Base-by-base conservation (phyloP, 169 alveolate genomes). In the Plasmodium gonderi region DNA sequence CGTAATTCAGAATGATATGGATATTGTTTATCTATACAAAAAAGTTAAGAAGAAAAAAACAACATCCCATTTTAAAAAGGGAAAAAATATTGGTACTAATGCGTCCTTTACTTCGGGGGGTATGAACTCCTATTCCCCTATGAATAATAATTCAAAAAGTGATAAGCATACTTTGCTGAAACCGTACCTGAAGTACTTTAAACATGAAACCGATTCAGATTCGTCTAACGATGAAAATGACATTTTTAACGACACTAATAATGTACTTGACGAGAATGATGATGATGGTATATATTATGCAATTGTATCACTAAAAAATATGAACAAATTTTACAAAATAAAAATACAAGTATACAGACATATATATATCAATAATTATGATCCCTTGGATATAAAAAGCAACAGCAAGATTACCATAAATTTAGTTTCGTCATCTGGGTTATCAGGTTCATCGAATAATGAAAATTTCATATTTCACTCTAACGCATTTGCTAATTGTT, bases 331-430 rank as follows among this genome's bases (percentile, higher is more conserved):
- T 42, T 91, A 79, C 78, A 91, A 82, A 91, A 85, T 76, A 44
- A 68, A 91, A 65, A 26, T 81, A 67, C 93, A 85, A 69, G 82
- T 90, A 67, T 81, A 76, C 72, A 54, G 89, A 23, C 87, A 89
- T 47, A 92, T 74, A 33, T 75, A 92, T 72, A 80, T 77, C 47
- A 64, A 91, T 31, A 85, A 95, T 65, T 78, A 91, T 38, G 72
- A 83, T 6, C 93, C 80, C 65, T 89, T 91, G 72, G 89, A 92
- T 51, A 80, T 92, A 26, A 83, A 85, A 26, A 94, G 92, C 14
- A 95, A 94, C 29, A 82, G 67, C 3, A 94, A 95, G 65, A 44
- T 60, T 38, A 95, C 95, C 49, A 95, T 96, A 23, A 94, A 93
- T 42, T 47, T 83, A 31, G 80, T 95, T 67, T 94, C 96, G 11